Evolutionary conservation across 225 moss, liverwort and hornwort species (phyloP), one percentile per base, ranked within the genome.

Genomic region (Asterella californica): DNA sequence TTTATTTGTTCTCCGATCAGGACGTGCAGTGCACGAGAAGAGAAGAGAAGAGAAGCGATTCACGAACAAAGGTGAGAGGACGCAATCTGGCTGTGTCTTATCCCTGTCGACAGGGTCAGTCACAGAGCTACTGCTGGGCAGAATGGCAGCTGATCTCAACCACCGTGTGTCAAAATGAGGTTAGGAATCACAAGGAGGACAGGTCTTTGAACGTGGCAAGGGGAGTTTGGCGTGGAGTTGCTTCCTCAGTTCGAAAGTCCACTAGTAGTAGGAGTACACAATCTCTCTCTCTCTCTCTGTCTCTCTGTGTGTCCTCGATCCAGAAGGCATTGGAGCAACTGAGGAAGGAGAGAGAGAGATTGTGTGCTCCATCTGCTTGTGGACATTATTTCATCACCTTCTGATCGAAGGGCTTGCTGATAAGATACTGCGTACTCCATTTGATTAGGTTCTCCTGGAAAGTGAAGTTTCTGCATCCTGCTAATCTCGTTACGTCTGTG

Each of bases 361-460:
- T 75, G 74, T 75, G 74, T 75, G 74, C 74, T 75, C 74, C 74
- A 30, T 75, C 74, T 75, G 30, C 74, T 52, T 53, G 53, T 54
- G 74, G 74, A 55, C 74, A 54, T 75, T 14, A 10, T 29, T 37
- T 42, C 11, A 32, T 63, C 63, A 66, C 14, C 29, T 33, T 29
- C 18, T 27, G 34, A 27, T 66, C 29, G 32, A 7, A 10, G 34
- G 18, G 33, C 33, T 33, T 15, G 66, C 17, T 29, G 57, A 42
- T 2, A 42, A 42, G 42, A 57, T 21, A 5, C 57, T 15, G 15
- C 57, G 21, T 17, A 19, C 57, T 0, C 57, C 21, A 57, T 18
- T 0, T 24, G 66, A 33, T 33, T 66, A 9, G 2, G 0, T 21
- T 60, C 24, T 60, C 24, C 60, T n/a, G 22, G n/a, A 7, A 60